Conservation (phyloP, 1,284 basidiomycete species). For the Ceratobasidium sp. region DNA sequence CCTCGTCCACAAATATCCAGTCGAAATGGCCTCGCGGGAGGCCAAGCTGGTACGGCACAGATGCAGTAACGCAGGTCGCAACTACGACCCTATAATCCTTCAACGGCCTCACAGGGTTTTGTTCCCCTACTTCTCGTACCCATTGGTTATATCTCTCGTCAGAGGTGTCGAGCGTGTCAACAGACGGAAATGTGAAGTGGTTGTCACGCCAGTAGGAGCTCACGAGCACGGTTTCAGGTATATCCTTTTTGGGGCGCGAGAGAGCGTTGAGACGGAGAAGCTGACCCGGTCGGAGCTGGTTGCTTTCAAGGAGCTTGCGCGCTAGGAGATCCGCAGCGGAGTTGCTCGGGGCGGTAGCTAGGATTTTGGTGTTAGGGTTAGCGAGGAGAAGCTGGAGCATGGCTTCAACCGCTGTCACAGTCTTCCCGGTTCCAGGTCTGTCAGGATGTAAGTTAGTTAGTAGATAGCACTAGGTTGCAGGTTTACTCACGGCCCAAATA, state of each 20-base stretch:
- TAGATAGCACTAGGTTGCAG: not conserved
- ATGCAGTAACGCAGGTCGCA: slow-evolving; percentile 72
- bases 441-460: not conserved
- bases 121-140: not conserved
- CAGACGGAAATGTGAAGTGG: slow-evolving; percentile 30
- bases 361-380: slow-evolving; percentile 63
- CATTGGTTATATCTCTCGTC: slow-evolving; percentile 22
- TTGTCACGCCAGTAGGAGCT: slow-evolving; percentile 32
- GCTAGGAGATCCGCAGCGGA: slow-evolving; percentile 74
- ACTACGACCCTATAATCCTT: slow-evolving; percentile 69
- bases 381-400: slow-evolving; percentile 68
- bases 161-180: not conserved
- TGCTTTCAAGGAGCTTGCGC: slow-evolving; percentile 59
- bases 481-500: slow-evolving; percentile 59
- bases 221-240: slow-evolving; percentile 27
- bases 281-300: slow-evolving; percentile 56
- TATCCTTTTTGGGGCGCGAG: slow-evolving; percentile 58
- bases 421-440: slow-evolving; percentile 78
- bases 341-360: slow-evolving; percentile 76
- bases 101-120: slow-evolving; percentile 54
- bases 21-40: slow-evolving; percentile 70
- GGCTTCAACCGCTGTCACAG: slow-evolving; percentile 74
- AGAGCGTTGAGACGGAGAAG: slow-evolving; percentile 77
- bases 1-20: slow-evolving; percentile 77
- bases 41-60: slow-evolving; percentile 68